Percentiles rank a stretch among this genome's conserved stretches.
Evolutionary conservation across 2,329 filamentous ascomycete species (phyloP).

Genomic region (Magnaporthiopsis incrustans): DNA sequence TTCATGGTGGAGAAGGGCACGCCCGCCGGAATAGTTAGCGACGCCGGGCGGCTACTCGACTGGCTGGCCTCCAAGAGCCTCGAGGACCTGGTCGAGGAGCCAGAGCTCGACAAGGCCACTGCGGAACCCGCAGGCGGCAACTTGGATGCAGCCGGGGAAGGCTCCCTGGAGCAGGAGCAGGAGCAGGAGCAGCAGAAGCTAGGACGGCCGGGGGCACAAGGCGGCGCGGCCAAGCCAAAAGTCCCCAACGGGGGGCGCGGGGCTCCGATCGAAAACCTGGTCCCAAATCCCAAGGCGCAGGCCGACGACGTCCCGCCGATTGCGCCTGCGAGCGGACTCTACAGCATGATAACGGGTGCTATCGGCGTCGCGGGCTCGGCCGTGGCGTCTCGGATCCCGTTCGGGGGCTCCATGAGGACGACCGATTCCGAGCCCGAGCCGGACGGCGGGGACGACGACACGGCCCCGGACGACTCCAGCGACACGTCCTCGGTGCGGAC

Average conservation of each 20-base stretch:
- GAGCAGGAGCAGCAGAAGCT: not conserved
- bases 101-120: not conserved
- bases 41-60: slow-evolving; percentile 73
- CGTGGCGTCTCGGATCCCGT: slow-evolving; percentile 30
- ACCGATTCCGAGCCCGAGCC: slow-evolving; percentile 22
- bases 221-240: not conserved
- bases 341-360: slow-evolving; percentile 46
- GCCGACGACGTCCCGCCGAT: slow-evolving; percentile 24
- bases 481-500: slow-evolving; percentile 39
- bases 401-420: slow-evolving; percentile 21
- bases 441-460: slow-evolving; percentile 20
- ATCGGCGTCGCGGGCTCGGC: slow-evolving; percentile 42
- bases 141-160: not conserved
- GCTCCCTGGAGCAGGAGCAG: no score
- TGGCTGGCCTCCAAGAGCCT: slow-evolving; percentile 49
- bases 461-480: slow-evolving; percentile 19
- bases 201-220: not conserved
- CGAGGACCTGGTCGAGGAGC: slow-evolving; percentile 26
- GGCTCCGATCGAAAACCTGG: slow-evolving; percentile 23
- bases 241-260: not conserved
- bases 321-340: slow-evolving; percentile 33
- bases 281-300: slow-evolving; percentile 14
- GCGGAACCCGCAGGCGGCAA: not conserved
- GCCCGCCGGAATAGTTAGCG: slow-evolving; percentile 68
- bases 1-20: slow-evolving; percentile 91